phyloP scores from a whole-genome alignment of 164 flowering plant species.

The Magnolia officinalis region DNA sequence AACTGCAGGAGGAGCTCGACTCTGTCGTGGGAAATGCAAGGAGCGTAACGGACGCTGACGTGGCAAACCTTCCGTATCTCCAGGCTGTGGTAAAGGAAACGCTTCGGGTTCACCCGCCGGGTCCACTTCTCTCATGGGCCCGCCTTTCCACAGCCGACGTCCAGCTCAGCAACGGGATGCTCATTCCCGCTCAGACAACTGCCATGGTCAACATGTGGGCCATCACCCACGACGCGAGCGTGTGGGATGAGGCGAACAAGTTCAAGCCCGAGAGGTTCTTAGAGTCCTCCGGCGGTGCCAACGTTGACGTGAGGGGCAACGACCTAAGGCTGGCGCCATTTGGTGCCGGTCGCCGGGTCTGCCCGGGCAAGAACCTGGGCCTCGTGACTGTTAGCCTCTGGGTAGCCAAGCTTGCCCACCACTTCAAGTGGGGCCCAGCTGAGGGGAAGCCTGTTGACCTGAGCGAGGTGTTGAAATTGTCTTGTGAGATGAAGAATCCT shows the following conservation, averaged over 20 bases:
- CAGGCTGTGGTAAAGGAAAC: slow-evolving; percentile 47
- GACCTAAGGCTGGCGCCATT: slow-evolving; percentile 61
- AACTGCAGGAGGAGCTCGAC: slow-evolving; percentile 38
- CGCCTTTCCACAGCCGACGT: slow-evolving; percentile 45
- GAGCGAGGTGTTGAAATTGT: slow-evolving; percentile 41
- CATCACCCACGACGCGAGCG: slow-evolving; percentile 46
- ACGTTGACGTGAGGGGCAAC: slow-evolving; percentile 42
- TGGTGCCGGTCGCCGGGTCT: slow-evolving; percentile 58
- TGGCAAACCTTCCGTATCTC: slow-evolving; percentile 35
- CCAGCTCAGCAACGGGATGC: slow-evolving; percentile 47
- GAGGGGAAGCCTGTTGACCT: slow-evolving; percentile 29
- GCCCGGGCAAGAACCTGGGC: slow-evolving; percentile 55
- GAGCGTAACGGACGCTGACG: slow-evolving; percentile 29
- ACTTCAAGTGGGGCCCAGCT: slow-evolving; percentile 36
- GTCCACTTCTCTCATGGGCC: slow-evolving; percentile 56
- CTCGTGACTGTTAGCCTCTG: slow-evolving; percentile 42
- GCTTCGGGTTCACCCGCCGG: slow-evolving; percentile 52
- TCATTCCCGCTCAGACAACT: slow-evolving; percentile 47
- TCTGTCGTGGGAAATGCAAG: slow-evolving; percentile 12
- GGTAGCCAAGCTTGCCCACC: slow-evolving; percentile 47
- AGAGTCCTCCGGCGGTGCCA: slow-evolving; percentile 24
- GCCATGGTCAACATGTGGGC: slow-evolving; percentile 89
- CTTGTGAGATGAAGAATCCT: slow-evolving; percentile 54
- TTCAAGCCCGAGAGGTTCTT: slow-evolving; percentile 54
- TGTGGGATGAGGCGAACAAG: slow-evolving; percentile 40